Conservation (phyloP, 768 basidiomycete genomes). For the Pisolithus marmoratus region DNA sequence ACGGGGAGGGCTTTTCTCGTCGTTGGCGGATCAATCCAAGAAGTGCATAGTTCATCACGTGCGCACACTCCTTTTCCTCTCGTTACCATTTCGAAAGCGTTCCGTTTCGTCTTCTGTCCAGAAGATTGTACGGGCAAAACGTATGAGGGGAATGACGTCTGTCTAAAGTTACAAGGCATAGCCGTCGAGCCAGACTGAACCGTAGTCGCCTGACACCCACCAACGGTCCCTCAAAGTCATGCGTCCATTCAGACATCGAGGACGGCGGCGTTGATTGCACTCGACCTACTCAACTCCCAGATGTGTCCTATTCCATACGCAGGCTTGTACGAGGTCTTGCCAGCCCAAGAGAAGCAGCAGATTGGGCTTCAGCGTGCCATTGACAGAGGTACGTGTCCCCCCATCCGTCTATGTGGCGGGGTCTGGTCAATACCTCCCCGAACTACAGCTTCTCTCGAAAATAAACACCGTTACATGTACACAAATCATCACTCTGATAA, state of each 20-base stretch:
- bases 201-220: no score
- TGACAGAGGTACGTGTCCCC: constrained; percentile 73
- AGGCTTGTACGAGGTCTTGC: constrained; percentile 83
- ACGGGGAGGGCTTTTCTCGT: no score
- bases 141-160: no score
- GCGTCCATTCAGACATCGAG: constrained; percentile 35
- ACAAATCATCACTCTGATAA: constrained; percentile 71
- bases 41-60: no score
- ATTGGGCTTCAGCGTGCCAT: constrained; percentile 90
- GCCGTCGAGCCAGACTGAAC: no score
- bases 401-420: background rate
- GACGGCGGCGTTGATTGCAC: constrained; percentile 41
- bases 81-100: no score
- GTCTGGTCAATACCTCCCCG: background rate
- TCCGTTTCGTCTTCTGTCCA: no score
- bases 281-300: constrained; percentile 78
- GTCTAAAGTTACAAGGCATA: no score
- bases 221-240: no score
- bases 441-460: constrained; percentile 64
- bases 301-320: constrained; percentile 89
- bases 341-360: constrained; percentile 91
- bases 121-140: no score
- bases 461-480: constrained; percentile 71
- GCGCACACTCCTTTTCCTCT: no score
- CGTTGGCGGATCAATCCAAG: no score